Base-by-base conservation (phyloP, 2,329 filamentous ascomycete species). In the Xylariomycetidae sp. region DNA sequence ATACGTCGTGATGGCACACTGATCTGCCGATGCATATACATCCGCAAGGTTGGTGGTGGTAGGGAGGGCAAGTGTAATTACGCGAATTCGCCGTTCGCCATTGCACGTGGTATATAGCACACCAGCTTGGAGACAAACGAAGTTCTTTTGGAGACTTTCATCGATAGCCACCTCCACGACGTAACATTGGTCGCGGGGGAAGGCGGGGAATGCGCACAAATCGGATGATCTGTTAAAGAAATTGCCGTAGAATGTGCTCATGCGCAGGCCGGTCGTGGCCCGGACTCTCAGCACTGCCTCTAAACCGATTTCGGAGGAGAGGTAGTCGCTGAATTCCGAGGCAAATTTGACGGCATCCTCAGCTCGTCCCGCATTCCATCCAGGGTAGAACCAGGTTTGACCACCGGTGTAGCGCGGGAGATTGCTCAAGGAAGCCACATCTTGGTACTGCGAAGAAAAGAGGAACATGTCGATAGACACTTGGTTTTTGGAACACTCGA, bases 191-290 rank as follows among this genome's bases (percentile, higher is more conserved):
- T 98, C 92, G 56, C 92, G 83, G 19, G 92, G 92, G 70, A 98
- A 97, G 1, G 92, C 89, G 2, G 92, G 92, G 73, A 98, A 98
- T 10, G 92, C 92, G 59, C 92, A 97, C 19, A 98, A 78, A 65
- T 98, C 92, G 12, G 89, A 96, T 58, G 88, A 95, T 49, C 92
- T 79, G 69, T 97, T 98, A 74, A 98, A 98, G 66, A 98, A 98
- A 68, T 98, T 98, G 48, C 92, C 92, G 62, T 97, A 98, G 66
- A 98, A 98, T 2, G 90, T 89, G 66, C 82, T 95, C 85, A 97
- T 97, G 34, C 92, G 81, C 38, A 98, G 67, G 33, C 92, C 92
- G 16, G 89, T 97, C 2, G 89, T 96, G 13, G 92, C 92, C 46
- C 92, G 83, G 25, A 98, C 92, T 57, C 92, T 85, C 36, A 98